Base-by-base conservation (phyloP, 2,329 filamentous ascomycete genomes). In the Ascochyta lentis region DNA sequence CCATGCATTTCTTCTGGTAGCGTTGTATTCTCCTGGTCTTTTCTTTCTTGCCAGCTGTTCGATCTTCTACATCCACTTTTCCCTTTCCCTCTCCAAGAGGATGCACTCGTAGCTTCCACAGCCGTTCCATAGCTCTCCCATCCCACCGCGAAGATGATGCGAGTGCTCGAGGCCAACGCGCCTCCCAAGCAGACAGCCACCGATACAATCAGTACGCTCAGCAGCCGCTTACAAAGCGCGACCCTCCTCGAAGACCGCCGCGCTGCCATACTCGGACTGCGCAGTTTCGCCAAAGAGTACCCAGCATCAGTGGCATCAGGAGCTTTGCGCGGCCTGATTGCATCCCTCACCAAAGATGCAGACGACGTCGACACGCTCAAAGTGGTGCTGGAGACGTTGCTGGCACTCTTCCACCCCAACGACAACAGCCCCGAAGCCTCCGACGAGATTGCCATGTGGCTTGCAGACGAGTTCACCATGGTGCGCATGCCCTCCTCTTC, bases 401-500 rank as follows among this genome's bases (percentile, higher is more conserved):
- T 98, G 73, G 94, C 96, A 88, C 87, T 99, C 37, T 98, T 98
- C 77, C 86, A 85, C 64, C 87, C 86, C 6, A 84, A 89, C 70
- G 81, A 83, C 68, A 79, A 79, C 44, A 88, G 86, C 69, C 81
- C 92, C 29, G 94, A 98, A 83, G 92, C 94, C 49, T 96, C 94
- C 13, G 94, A 98, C 63, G 95, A 99, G 77, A 96, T 99, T 67
- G 90, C 90, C 16, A 81, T 98, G 26, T 99, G 95, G 92, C 83
- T 99, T 56, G 95, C 95, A 49, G 95, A 99, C 77, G 94, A 98
- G 76, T 99, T 99, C 74, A 97, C 95, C 31, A 93, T 96, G 82
- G 86, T 88, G 80, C 63, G 78, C 70, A 38, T 53, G 41, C 46
- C 26, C 12, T 34, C 27, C 29, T n/a, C 49, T 6, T 54, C 45